Base-by-base conservation (phyloP, 78 protist genomes). In the Dictyostelium capitatum region DNA sequence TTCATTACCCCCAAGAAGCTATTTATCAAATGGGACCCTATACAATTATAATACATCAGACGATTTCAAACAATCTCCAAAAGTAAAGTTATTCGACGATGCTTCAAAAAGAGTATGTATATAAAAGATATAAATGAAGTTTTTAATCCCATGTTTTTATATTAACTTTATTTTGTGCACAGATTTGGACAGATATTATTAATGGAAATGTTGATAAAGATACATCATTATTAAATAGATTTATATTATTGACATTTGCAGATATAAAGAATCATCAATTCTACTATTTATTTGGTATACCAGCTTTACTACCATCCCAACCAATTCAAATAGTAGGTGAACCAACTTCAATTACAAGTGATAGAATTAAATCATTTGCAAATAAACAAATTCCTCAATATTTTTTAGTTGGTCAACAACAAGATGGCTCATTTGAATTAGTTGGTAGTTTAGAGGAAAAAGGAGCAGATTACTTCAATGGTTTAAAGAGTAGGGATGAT, bases 221-320 rank as follows among this genome's bases (percentile, higher is more conserved):
- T 70, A 93, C 97, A 15, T 14, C 74, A 10, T 47, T 37, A 20
- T 90, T 97, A 37, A 8, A 7, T 32, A 87, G 93, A 69, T 96
- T 96, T 83, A 78, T 96, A 10, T 57, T 97, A 43, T 62, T 97
- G 46, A 78, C 98, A 14, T 96, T 25, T 77, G 98, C 98, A 11
- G 97, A 98, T 75, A 89, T 98, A 25, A 98, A 98, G 91, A 94
- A 91, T 79, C 95, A 95, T 89, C 30, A 51, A 50, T 98, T 78
- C 77, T 81, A 79, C 65, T 97, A 97, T 97, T 14, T 77, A 53
- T 96, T 97, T 73, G 97, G 97, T 72, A 94, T 98, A 54, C 99
- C 99, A 9, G 98, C 98, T 59, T 46, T 91, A 14, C 48, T 65
- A 53, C 80, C 83, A 75, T 46, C 64, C 20, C 62, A 77, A 62